phyloP scores from a whole-genome alignment of 2,329 filamentous ascomycete genomes.

The Clonostachys byssicola region DNA sequence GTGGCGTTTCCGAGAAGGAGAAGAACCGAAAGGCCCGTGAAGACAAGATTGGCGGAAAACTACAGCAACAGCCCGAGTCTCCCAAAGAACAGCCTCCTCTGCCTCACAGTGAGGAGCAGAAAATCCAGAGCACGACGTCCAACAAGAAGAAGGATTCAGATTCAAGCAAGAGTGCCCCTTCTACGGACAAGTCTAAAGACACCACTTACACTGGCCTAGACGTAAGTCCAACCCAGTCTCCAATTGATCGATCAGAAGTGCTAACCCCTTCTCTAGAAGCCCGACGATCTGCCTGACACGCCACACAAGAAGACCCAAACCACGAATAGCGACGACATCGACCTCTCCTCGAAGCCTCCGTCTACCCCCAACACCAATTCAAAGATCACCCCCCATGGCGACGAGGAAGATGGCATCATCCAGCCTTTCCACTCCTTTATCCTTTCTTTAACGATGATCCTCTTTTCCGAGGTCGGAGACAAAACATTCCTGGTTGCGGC shows the following conservation, averaged over 20 bases:
- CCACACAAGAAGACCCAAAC: constrained; percentile 69
- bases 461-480: constrained; percentile 95
- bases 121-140: constrained; percentile 42
- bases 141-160: constrained; percentile 29
- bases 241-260: too few relatives aligned
- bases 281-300: constrained; percentile 73
- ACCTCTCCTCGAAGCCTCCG: constrained; percentile 25
- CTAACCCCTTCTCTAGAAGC: constrained; percentile 54
- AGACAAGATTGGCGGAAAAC: constrained; percentile 58
- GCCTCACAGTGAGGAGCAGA: constrained; percentile 76
- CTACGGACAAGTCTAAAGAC: constrained; percentile 30
- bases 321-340: constrained; percentile 60
- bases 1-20: constrained; percentile 83
- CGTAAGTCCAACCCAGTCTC: constrained; percentile 11
- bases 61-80: constrained; percentile 71
- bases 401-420: constrained; percentile 56
- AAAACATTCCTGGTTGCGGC: constrained; percentile 98
- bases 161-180: constrained; percentile 9
- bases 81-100: constrained; percentile 83
- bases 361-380: background rate
- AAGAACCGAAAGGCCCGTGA: constrained; percentile 70
- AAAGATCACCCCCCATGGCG: constrained; percentile 8
- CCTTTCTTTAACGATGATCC: constrained; percentile 93
- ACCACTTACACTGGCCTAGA: constrained; percentile 30
- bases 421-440: constrained; percentile 84